phyloP scores from a whole-genome alignment of 768 basidiomycete genomes.

The Dacryopinax spathularia region DNA sequence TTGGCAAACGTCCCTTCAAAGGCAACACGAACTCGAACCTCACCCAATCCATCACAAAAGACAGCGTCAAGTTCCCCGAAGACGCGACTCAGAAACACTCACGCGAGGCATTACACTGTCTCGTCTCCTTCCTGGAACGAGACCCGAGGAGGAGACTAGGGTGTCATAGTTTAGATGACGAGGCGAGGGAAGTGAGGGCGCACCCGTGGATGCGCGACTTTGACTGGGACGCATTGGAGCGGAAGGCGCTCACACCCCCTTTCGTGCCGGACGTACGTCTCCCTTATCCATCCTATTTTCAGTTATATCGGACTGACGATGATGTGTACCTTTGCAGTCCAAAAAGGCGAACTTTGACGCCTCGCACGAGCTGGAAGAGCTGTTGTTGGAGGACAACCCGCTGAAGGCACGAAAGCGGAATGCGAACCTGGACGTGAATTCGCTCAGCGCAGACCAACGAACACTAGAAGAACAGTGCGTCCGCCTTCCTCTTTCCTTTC shows the following conservation, averaged over 20 bases:
- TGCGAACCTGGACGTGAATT: conserved; percentile 73
- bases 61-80: conserved; percentile 78
- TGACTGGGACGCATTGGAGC: conserved; percentile 66
- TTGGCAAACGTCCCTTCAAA: conserved; percentile 82
- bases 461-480: conserved; percentile 94
- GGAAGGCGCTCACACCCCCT: conserved; percentile 50
- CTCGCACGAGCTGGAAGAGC: conserved; percentile 92
- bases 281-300: neutral
- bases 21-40: conserved; percentile 87
- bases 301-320: neutral
- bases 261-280: conserved; percentile 83
- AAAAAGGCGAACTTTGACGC: conserved; percentile 99
- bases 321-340: conserved; percentile 36
- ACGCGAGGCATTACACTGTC: conserved; percentile 57
- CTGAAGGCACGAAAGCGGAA: conserved; percentile 89
- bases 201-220: conserved; percentile 77
- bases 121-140: conserved; percentile 70
- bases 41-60: conserved; percentile 83
- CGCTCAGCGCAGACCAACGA: conserved; percentile 78
- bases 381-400: conserved; percentile 91
- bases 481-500: neutral
- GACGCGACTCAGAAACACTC: conserved; percentile 70
- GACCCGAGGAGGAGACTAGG: conserved; percentile 70
- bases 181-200: conserved; percentile 58
- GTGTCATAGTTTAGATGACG: conserved; percentile 60